Evolutionary conservation across 2,329 filamentous ascomycete species (phyloP).

Genomic region (Sphaerulina populicola): DNA sequence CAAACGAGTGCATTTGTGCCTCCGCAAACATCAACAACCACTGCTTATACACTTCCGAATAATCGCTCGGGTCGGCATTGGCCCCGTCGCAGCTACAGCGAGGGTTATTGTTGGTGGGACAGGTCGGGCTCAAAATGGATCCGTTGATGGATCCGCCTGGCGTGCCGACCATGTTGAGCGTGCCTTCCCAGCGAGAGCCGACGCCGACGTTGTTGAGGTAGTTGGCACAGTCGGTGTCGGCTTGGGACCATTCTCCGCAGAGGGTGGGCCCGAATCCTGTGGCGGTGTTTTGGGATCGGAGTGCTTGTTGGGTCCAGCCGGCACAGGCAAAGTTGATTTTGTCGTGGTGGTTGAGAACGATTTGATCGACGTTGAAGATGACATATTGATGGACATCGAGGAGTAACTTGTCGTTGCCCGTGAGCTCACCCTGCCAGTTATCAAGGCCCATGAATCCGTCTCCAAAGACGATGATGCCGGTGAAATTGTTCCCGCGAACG

Average conservation of each 20-base stretch:
- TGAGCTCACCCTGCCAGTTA: slow-evolving; percentile 82
- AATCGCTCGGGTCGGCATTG: slow-evolving; percentile 62
- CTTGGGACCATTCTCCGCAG: slow-evolving; percentile 95
- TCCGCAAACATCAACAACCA: slow-evolving; percentile 86
- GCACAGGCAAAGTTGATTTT: slow-evolving; percentile 83
- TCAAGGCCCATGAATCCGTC: slow-evolving; percentile 88
- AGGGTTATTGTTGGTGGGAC: slow-evolving; percentile 55
- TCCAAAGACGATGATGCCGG: slow-evolving; percentile 69
- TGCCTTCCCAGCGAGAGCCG: slow-evolving; percentile 88
- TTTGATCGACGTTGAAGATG: slow-evolving; percentile 88
- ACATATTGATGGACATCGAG: slow-evolving; percentile 98
- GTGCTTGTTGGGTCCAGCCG: slow-evolving; percentile 75
- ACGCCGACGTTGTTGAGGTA: slow-evolving; percentile 83
- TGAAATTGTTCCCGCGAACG: slow-evolving; percentile 68
- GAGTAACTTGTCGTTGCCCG: slow-evolving; percentile 61
- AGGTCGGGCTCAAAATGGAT: slow-evolving; percentile 61
- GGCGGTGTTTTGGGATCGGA: slow-evolving; percentile 59
- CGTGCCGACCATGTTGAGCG: slow-evolving; percentile 51
- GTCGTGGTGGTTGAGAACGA: slow-evolving; percentile 68
- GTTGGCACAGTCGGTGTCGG: slow-evolving; percentile 85
- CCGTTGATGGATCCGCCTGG: slow-evolving; percentile 49
- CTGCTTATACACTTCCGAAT: slow-evolving; percentile 67
- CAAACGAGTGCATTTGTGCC: slow-evolving; percentile 92
- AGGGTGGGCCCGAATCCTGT: slow-evolving; percentile 88
- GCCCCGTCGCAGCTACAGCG: slow-evolving; percentile 66